Base-by-base conservation (phyloP, 2,329 filamentous ascomycete species). In the Aspergillus intermedius region DNA sequence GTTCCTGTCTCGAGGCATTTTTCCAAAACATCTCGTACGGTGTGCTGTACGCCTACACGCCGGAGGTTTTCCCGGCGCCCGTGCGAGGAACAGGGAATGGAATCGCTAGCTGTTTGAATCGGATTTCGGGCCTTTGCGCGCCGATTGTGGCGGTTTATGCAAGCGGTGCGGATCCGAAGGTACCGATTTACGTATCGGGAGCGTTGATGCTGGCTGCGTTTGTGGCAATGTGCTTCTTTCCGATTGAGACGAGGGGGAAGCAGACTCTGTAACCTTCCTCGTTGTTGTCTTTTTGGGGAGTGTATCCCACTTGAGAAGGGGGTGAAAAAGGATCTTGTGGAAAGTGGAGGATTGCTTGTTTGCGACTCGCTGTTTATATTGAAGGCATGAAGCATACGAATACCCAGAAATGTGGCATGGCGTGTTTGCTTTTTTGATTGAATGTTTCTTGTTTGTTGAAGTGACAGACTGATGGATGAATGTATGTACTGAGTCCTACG, bases 11-110 rank as follows among this genome's bases (percentile, higher is more conserved):
- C 19, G 76, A 80, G 52, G 76, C 77, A 3, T 78, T 80, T 63
- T 80, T 79, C 69, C 77, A 74, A 59, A 77, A 77, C 54, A 74
- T 77, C 59, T 76, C 77, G 74, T 80, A 80, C 54, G 77, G 77
- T 23, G 76, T 80, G 1, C 62, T 81, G 2, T 81, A 78, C 56
- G 77, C 77, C 0, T 81, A 81, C 62, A 82, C 79, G 0, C 79
- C 79, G 0, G 78, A 82, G 54, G 77, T 77, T 0, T 82, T 82
- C 62, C 78, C 78, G 0, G 77, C 74, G 2, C 75, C 78, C 0
- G 70, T 77, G 41, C 68, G 79, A 0, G 79, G 78, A 2, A 80
- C 78, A 0, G 80, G 76, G 5, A 76, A 74, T 1, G 77, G 77
- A 37, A 72, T 75, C 37, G 64, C 68, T 21, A 70, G 69, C 50